Evolutionary conservation across 495 filamentous ascomycete genomes (phyloP), one percentile per base, ranked within the genome.

Genomic region (Cairneyella variabilis): DNA sequence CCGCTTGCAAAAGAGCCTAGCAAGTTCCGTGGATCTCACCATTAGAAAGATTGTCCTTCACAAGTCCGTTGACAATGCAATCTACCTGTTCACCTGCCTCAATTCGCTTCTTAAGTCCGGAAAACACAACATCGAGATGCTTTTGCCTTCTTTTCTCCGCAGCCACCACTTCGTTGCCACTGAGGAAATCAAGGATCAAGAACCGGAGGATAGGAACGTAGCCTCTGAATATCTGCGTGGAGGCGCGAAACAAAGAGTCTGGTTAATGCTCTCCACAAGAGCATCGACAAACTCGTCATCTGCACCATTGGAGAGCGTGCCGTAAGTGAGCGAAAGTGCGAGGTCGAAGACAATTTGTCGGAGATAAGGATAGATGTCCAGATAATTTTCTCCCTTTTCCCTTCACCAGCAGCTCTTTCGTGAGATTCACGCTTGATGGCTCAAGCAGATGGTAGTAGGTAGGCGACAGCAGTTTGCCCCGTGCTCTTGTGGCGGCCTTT

Each of bases 11-110:
- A 17, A 40, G 23, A 12, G 48, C 18, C 14, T 23, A 28, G 38
- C 48, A 51, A 2, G 37, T 42, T 21, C 47, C 47, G 28, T 39
- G 47, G 28, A 49, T 49, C 21, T 49, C 47, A 4, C 17, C 26
- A 1, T 23, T 14, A 3, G 47, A 34, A 20, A 49, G 47, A 4
- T 49, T 49, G 18, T 49, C 47, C 9, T 30, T 20, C 3, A 18
- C 47, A 9, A 49, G 21, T n/a, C 17, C 18, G 30, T 18, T 23
- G 3, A 49, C 47, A 30, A 49, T 49, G 23, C 47, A 49, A 23
- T 30, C 25, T 18, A 34, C 25, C 10, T 18, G 18, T 30, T 49
- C 47, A 10, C 47, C 47, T 9, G 18, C 17, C 21, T 11, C 47
- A 11, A 37, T 25, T 20, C 25, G 36, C 26, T 49, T 20, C 18